Evolutionary conservation across 2,329 filamentous ascomycete species (phyloP).

Genomic region (Botrytis aclada): DNA sequence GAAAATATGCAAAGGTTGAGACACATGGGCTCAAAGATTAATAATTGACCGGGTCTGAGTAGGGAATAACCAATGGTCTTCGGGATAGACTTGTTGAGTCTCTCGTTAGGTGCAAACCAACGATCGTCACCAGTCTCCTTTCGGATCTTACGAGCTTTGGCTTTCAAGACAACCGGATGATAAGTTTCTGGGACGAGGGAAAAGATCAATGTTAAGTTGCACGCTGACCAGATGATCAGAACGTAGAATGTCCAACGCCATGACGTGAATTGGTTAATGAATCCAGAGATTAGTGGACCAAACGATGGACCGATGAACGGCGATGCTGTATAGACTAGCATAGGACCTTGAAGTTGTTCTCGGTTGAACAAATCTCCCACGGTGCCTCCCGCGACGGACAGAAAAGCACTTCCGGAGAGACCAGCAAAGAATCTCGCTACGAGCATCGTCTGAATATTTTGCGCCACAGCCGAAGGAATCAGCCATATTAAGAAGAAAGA

Average conservation of each 20-base stretch:
- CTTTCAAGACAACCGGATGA: slow-evolving; percentile 67
- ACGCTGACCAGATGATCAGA: slow-evolving; percentile 75
- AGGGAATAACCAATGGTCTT: slow-evolving; percentile 58
- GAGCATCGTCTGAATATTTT: slow-evolving; percentile 77
- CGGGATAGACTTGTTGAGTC: slow-evolving; percentile 62
- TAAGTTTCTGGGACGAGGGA: slow-evolving; percentile 86
- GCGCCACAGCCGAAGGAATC: slow-evolving; percentile 76
- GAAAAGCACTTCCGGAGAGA: slow-evolving; percentile 64
- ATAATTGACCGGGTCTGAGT: slow-evolving; percentile 66
- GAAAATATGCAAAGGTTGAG: slow-evolving; percentile 78
- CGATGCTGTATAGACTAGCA: slow-evolving; percentile 73
- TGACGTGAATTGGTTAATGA: slow-evolving; percentile 71
- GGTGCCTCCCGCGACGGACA: slow-evolving; percentile 77
- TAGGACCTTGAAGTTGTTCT: slow-evolving; percentile 70
- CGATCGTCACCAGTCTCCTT: slow-evolving; percentile 73
- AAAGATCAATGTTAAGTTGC: slow-evolving; percentile 60
- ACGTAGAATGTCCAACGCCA: slow-evolving; percentile 88
- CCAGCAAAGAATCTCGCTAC: slow-evolving; percentile 75
- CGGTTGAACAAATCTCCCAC: slow-evolving; percentile 75
- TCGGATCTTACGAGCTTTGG: slow-evolving; percentile 68
- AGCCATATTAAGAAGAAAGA: slow-evolving; percentile 74
- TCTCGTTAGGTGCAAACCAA: slow-evolving; percentile 77
- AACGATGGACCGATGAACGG: slow-evolving; percentile 62
- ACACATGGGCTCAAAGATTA: slow-evolving; percentile 82
- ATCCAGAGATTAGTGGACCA: slow-evolving; percentile 67